phyloP scores from a whole-genome alignment of 768 basidiomycete genomes.

The Amanita phalloides region DNA sequence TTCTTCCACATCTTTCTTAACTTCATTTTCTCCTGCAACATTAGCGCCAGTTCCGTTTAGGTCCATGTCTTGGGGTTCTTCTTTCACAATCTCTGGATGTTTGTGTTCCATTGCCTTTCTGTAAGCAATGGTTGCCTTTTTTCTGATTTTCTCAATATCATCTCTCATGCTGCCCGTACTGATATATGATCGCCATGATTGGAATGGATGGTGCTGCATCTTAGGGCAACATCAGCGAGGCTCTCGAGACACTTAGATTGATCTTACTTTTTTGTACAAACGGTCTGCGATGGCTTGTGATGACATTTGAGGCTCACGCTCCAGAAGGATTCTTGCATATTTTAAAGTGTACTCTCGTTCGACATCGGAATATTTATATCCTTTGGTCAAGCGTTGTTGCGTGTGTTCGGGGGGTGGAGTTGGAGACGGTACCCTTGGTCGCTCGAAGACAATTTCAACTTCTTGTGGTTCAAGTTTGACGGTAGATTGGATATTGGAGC shows the following conservation, averaged over 20 bases:
- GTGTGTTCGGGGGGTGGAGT: slow-evolving; percentile 29
- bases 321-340: slow-evolving; percentile 35
- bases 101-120: slow-evolving; percentile 26
- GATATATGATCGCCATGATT: slow-evolving; percentile 41
- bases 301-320: slow-evolving; percentile 36
- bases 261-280: slow-evolving; percentile 35
- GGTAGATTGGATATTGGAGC: neutral
- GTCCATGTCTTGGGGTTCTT: slow-evolving; percentile 4
- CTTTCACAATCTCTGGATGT: slow-evolving; percentile 11
- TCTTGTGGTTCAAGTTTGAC: slow-evolving; percentile 2
- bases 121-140: slow-evolving; percentile 38
- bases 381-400: slow-evolving; percentile 15
- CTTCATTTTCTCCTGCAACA: neutral
- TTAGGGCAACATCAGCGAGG: slow-evolving; percentile 15
- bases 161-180: slow-evolving; percentile 15
- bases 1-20: slow-evolving; percentile 15
- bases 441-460: neutral
- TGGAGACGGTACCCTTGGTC: slow-evolving; percentile 22
- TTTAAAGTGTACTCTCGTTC: slow-evolving; percentile 38
- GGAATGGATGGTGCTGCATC: slow-evolving; percentile 48
- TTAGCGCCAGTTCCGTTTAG: neutral
- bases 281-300: slow-evolving; percentile 23
- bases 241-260: neutral
- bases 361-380: slow-evolving; percentile 34
- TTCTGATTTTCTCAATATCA: slow-evolving; percentile 35